Conservation (phyloP, 73 alveolate genomes). For the Paramecium caudatum region DNA sequence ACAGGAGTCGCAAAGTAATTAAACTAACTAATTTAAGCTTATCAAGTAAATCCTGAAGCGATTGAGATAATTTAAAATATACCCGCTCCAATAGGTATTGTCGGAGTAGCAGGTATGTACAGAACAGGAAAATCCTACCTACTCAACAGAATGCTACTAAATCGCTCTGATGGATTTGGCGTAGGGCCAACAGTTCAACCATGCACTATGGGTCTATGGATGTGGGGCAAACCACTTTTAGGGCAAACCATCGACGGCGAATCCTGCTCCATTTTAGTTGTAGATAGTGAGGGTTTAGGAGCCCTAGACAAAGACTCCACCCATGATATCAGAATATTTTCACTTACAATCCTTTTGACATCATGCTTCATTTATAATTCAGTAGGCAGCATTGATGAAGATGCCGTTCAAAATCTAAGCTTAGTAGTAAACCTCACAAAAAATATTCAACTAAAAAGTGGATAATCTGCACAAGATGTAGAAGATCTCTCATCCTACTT, state of each 20-base stretch:
- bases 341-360: conserved; percentile 90
- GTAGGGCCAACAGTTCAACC: conserved; percentile 96
- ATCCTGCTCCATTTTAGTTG: conserved; percentile 84
- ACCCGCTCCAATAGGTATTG: conserved; percentile 92
- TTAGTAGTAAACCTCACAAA: conserved; percentile 91
- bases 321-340: conserved; percentile 96
- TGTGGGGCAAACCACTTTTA: conserved; percentile 94
- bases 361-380: conserved; percentile 94
- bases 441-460: conserved; percentile 88
- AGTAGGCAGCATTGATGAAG: conserved; percentile 96
- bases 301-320: conserved; percentile 96
- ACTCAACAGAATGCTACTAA: conserved; percentile 94
- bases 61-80: conserved; percentile 83
- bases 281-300: conserved; percentile 96
- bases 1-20: conserved; percentile 47
- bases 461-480: conserved; percentile 86
- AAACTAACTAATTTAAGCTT: conserved; percentile 24
- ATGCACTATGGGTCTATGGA: conserved; percentile 97
- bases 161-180: conserved; percentile 95
- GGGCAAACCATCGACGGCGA: conserved; percentile 92
- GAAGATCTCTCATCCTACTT: conserved; percentile 95
- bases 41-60: conserved; percentile 86
- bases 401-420: conserved; percentile 88
- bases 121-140: conserved; percentile 98
- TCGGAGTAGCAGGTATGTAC: conserved; percentile 98